Base-by-base conservation (phyloP, 1,139 yeast genomes). In the Scheffersomyces lignicola region DNA sequence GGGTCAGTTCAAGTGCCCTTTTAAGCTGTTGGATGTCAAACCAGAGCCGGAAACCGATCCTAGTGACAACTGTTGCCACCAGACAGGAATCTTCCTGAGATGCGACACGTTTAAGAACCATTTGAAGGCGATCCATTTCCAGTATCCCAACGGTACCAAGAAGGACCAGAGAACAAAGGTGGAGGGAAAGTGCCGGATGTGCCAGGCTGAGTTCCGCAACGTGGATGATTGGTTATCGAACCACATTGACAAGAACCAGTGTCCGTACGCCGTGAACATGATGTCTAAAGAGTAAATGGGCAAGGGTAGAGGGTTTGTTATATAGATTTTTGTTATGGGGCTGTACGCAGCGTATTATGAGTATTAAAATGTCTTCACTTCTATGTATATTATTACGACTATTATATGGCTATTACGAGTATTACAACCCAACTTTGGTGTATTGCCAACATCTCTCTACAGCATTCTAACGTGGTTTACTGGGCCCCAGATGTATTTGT, bases 21-120 rank as follows among this genome's bases (percentile, higher is more conserved):
- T 65, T 50, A 69, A 69, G 40, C 50, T 49, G 38, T 48, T 43
- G 17, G 56, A 51, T 5, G 33, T 2, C 22, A 12, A 11, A 18
- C 7, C 12, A 11, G 25, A 29, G n/a, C 18, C 24, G 11, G 23
- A 9, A 24, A 7, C 9, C n/a, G 25, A 14, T 29, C 33, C 26
- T 7, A 49, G 52, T 23, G 73, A 67, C 44, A 65, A 66, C 46
- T 69, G 75, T 46, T 87, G 96, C 54, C 96, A 89, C 56, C 76
- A 77, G 40, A 79, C 87, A 4, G 96, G 96, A 5, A 80, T 84
- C 25, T 89, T 89, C 51, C 78, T 89, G 13, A 73, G 97, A 32
- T 85, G 96, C 55, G 97, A 89, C 58, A 89, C 97, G 5, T 89
- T 79, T 63, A 89, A 89, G 54, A 89, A 88, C 59, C 97, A 89